Evolutionary conservation across 2,329 filamentous ascomycete species (phyloP).

Genomic region (Pleoardoris graminearum): DNA sequence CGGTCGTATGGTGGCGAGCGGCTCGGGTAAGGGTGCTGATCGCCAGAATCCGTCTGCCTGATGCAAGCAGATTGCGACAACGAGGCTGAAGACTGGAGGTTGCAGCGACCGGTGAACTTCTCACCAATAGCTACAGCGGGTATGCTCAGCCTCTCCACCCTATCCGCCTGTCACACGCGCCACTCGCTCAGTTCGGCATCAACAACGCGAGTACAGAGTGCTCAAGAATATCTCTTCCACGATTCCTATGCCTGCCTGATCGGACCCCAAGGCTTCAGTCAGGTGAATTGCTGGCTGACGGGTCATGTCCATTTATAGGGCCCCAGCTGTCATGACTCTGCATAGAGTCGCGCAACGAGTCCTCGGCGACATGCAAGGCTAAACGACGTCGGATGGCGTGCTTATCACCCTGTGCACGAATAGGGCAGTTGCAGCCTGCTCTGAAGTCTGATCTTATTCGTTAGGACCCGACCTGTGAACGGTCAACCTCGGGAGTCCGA

Average conservation of each 20-base stretch:
- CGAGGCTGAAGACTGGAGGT: conserved; percentile 5
- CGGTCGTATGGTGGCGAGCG: background rate
- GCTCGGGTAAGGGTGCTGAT: background rate
- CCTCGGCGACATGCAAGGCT: background rate
- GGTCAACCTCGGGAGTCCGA: background rate
- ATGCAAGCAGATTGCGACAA: conserved; percentile 2
- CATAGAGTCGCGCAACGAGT: background rate
- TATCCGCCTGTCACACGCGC: background rate
- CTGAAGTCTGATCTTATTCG: background rate
- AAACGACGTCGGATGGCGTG: background rate
- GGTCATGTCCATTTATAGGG: conserved; percentile 6
- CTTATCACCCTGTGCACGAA: background rate
- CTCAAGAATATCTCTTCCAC: conserved; percentile 3
- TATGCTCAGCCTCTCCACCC: conserved; percentile 9
- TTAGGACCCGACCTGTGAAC: background rate
- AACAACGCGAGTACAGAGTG: background rate
- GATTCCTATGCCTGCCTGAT: background rate
- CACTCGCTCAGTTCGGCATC: conserved; percentile 6
- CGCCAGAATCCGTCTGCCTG: conserved; percentile 6
- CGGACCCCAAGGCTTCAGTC: background rate
- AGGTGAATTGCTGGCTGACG: background rate
- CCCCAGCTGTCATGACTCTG: background rate
- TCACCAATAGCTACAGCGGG: conserved; percentile 1
- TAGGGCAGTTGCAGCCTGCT: background rate
- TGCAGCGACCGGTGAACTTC: conserved; percentile 9